phyloP scores from a whole-genome alignment of 225 moss, liverwort and hornwort species.

The Marchantia polymorpha region DNA sequence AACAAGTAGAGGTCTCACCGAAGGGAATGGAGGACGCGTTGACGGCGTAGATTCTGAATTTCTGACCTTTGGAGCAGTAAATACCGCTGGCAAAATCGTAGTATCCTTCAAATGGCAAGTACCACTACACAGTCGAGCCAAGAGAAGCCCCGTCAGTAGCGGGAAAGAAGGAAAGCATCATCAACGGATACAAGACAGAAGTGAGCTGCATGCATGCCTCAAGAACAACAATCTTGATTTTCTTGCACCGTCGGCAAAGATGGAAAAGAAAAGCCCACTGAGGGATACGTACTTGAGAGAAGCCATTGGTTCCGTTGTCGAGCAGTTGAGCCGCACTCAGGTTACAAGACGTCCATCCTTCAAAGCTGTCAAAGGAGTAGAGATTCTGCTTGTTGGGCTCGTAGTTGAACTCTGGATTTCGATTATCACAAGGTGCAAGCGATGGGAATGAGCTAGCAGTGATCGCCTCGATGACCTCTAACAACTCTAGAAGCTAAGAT shows the following conservation, averaged over 20 bases:
- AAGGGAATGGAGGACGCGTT: conserved; percentile 19
- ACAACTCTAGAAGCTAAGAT: neutral
- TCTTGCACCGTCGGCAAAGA: neutral
- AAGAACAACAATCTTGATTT: too few relatives aligned
- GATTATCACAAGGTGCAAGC: neutral
- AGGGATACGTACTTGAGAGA: conserved; percentile 16
- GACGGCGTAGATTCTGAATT: conserved; percentile 31
- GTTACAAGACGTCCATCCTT: conserved; percentile 24
- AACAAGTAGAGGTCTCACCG: conserved; percentile 1
- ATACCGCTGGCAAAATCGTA: conserved; percentile 33
- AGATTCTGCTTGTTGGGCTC: conserved; percentile 21
- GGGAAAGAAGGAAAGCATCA: too few relatives aligned
- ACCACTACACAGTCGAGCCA: conserved; percentile 17
- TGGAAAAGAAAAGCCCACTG: neutral
- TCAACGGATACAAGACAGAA: too few relatives aligned
- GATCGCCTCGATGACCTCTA: neutral
- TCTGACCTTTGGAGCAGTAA: conserved; percentile 31
- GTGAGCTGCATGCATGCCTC: too few relatives aligned
- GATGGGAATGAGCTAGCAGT: neutral
- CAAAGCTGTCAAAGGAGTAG: conserved; percentile 28
- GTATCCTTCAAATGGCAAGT: conserved; percentile 27
- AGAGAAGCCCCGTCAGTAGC: too few relatives aligned
- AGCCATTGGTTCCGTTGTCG: conserved; percentile 25
- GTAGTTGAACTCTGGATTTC: conserved; percentile 26
- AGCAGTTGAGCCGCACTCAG: conserved; percentile 15